Conservation (phyloP, 2,329 filamentous ascomycete genomes). For the Dryadomyces quercivorus region DNA sequence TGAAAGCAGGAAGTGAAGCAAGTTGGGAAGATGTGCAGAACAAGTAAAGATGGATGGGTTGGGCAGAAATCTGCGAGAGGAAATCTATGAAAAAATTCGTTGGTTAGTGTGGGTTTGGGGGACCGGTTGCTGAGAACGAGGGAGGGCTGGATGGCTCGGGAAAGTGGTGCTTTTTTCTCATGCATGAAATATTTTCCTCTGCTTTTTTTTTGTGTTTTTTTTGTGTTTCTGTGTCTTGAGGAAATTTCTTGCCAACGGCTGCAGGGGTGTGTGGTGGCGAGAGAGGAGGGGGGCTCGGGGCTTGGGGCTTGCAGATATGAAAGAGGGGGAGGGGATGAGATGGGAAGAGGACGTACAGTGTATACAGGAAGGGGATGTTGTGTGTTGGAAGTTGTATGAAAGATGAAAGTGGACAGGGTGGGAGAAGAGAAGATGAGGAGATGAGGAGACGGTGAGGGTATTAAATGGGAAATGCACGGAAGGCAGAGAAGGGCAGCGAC, state of each 20-base stretch:
- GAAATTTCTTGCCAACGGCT: neutral
- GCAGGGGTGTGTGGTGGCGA: neutral
- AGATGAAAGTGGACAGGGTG: neutral
- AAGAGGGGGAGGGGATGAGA: neutral
- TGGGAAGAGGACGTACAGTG: neutral
- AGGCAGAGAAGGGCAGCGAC: neutral
- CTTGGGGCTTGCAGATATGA: neutral
- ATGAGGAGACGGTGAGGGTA: neutral
- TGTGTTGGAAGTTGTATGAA: neutral
- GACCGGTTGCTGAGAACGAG: conserved; percentile 1
- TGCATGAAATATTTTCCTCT: neutral
- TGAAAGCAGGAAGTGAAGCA: neutral
- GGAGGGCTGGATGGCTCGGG: conserved; percentile 11
- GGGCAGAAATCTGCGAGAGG: conserved; percentile 8
- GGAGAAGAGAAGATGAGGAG: neutral
- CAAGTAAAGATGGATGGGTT: conserved; percentile 5
- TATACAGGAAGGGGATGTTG: neutral
- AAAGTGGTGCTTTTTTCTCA: neutral
- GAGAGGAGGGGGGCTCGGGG: neutral
- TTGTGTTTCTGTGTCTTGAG: neutral
- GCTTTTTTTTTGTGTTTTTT: neutral
- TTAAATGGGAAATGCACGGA: neutral
- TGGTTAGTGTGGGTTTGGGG: conserved; percentile 10
- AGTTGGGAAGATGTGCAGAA: conserved; percentile 1
- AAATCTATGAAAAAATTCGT: conserved; percentile 7